Evolutionary conservation across 257 asterid genomes (phyloP).

Genomic region (Paraleonurus japonicus): DNA sequence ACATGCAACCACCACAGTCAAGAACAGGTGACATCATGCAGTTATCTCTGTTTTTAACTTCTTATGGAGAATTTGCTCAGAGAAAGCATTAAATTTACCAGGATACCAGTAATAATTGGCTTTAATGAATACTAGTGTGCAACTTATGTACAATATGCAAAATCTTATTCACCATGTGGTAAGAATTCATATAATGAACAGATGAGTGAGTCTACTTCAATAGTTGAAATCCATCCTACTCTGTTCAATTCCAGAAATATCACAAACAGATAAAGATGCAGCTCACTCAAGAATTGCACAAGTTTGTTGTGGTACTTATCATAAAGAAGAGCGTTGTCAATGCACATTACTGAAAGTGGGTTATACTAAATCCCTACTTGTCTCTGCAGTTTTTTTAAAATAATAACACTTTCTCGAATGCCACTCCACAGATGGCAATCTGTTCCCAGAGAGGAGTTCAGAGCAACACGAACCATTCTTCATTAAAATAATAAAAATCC

Average conservation of each 20-base stretch:
- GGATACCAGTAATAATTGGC: neutral
- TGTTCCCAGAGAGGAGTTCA: neutral
- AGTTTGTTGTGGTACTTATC: neutral
- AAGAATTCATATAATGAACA: neutral
- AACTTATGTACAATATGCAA: conserved; percentile 1
- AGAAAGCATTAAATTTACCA: neutral
- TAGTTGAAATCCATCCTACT: neutral
- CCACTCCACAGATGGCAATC: neutral
- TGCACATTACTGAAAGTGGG: neutral
- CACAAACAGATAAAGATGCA: neutral
- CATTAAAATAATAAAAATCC: conserved; percentile 1
- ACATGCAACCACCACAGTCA: neutral
- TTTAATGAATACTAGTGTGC: neutral
- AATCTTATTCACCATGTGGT: neutral
- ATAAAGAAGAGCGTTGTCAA: neutral
- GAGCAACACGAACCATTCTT: conserved; percentile 1
- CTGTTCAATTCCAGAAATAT: conserved; percentile 3
- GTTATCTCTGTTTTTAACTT: neutral
- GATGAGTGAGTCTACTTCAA: neutral
- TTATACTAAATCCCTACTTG: neutral
- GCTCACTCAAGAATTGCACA: neutral
- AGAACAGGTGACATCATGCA: neutral
- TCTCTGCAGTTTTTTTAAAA: conserved; percentile 4
- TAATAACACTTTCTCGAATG: conserved; percentile 6
- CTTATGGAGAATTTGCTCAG: neutral